phyloP scores from a whole-genome alignment of 179 eudicot species.

The Gypsophila paniculata region DNA sequence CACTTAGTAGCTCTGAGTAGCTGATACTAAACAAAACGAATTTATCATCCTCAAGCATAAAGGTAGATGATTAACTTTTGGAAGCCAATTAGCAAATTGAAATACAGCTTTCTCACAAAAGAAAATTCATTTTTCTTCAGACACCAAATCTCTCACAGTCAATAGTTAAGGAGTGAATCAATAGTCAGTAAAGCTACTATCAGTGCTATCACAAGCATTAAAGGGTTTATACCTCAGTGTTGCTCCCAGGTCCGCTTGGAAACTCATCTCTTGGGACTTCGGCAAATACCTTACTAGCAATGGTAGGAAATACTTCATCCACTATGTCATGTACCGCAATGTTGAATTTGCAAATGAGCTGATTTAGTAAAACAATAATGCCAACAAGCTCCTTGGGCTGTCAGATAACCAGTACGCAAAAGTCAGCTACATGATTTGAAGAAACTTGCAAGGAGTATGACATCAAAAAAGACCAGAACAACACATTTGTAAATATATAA shows the following conservation, averaged over 20 bases:
- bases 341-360: constrained; percentile 83
- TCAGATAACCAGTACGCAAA: constrained; percentile 21
- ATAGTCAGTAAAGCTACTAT: not conserved
- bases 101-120: not conserved
- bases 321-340: constrained; percentile 55
- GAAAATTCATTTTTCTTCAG: not conserved
- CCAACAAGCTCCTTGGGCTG: constrained; percentile 91
- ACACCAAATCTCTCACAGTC: not conserved
- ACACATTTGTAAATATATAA: too few relatives aligned
- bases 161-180: not conserved
- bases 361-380: constrained; percentile 78
- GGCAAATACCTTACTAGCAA: constrained; percentile 60
- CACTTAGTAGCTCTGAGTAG: constrained; percentile 1
- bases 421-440: constrained; percentile 15
- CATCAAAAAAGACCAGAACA: constrained; percentile 2
- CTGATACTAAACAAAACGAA: constrained; percentile 3
- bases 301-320: constrained; percentile 78
- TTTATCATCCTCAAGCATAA: constrained; percentile 2
- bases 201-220: not conserved
- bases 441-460: not conserved
- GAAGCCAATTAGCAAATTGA: not conserved
- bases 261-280: constrained; percentile 61
- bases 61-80: not conserved
- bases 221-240: constrained; percentile 63
- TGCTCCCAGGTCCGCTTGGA: constrained; percentile 81